phyloP scores from a whole-genome alignment of 345 rosid species.

The Hirschfeldia incana region DNA sequence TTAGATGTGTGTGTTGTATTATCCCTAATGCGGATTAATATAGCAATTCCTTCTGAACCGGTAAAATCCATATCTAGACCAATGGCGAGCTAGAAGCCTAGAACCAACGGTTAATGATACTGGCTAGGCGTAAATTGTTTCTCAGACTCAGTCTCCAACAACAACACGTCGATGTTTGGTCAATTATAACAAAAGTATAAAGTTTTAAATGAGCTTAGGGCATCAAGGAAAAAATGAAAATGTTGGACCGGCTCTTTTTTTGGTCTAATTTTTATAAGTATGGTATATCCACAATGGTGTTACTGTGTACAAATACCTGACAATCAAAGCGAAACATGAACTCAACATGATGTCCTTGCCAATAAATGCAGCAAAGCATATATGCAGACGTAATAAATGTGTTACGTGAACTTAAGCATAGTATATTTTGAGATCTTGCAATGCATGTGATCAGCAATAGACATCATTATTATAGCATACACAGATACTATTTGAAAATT shows the following conservation, averaged over 20 bases:
- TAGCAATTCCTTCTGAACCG: not conserved
- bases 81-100: not conserved
- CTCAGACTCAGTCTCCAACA: not conserved
- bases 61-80: not conserved
- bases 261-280: not conserved
- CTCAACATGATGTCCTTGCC: constrained; percentile 24
- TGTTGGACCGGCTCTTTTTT: too few relatives aligned
- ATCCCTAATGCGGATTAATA: not conserved
- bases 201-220: too few relatives aligned
- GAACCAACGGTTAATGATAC: not conserved
- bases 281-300: not conserved
- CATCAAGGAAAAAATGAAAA: too few relatives aligned
- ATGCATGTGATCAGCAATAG: constrained; percentile 26
- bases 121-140: not conserved
- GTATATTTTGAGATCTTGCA: constrained; percentile 10
- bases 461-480: not conserved
- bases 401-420: constrained; percentile 13
- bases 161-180: not conserved
- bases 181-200: not conserved
- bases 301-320: constrained; percentile 18
- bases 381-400: constrained; percentile 26
- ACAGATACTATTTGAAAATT: not conserved
- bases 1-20: not conserved
- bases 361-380: constrained; percentile 24
- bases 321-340: constrained; percentile 31